Evolutionary conservation across 2,329 filamentous ascomycete genomes (phyloP).

Genomic region (Stemphylium vesicarium): DNA sequence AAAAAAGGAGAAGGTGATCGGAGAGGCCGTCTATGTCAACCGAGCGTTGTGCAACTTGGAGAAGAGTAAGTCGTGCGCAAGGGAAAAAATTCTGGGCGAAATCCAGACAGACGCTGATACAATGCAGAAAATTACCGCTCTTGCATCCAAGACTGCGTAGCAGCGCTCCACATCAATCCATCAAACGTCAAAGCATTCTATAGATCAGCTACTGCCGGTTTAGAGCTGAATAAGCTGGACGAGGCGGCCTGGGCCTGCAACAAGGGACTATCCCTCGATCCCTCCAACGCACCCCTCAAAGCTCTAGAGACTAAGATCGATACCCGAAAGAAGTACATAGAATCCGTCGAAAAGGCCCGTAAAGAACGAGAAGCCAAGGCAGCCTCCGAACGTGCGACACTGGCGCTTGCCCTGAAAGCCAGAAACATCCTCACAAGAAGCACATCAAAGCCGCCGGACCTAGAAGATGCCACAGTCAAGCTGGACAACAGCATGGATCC

Average conservation of each 20-base stretch:
- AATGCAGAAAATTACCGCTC: constrained; percentile 78
- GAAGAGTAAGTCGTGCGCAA: constrained; percentile 61
- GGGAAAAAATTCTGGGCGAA: not conserved
- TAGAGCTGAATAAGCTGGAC: constrained; percentile 76
- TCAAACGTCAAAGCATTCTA: constrained; percentile 90
- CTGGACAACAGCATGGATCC: constrained; percentile 78
- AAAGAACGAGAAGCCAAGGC: constrained; percentile 62
- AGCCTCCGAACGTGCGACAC: constrained; percentile 63
- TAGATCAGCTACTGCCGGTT: constrained; percentile 77
- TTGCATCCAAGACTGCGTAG: constrained; percentile 83
- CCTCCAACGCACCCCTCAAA: constrained; percentile 70
- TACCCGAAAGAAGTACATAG: constrained; percentile 62
- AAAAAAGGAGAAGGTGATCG: constrained; percentile 65
- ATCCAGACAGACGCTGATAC: not conserved
- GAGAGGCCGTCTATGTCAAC: constrained; percentile 83
- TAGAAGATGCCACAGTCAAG: constrained; percentile 79
- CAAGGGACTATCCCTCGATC: constrained; percentile 75
- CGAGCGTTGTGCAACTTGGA: constrained; percentile 89
- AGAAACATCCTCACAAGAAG: constrained; percentile 72
- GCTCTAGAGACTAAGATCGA: constrained; percentile 68
- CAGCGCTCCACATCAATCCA: constrained; percentile 78
- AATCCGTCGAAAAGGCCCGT: constrained; percentile 63
- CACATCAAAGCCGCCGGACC: constrained; percentile 77
- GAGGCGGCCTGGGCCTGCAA: constrained; percentile 83
- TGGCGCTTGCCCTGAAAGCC: constrained; percentile 63